Evolutionary conservation across 2,329 filamentous ascomycete species (phyloP).

Genomic region (Rhinocladiella mackenziei): DNA sequence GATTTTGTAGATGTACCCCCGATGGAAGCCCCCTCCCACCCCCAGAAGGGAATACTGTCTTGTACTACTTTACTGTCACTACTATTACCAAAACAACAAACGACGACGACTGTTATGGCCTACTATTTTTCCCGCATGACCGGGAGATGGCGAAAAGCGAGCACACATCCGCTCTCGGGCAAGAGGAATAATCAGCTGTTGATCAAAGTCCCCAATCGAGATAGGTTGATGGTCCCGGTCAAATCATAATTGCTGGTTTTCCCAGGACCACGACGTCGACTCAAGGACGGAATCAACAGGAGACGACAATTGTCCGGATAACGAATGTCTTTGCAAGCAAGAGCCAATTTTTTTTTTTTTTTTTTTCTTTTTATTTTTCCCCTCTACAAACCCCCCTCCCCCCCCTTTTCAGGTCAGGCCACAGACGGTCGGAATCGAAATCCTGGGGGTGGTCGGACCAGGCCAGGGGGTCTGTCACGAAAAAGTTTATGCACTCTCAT

Average conservation of each 20-base stretch:
- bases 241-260: conserved; percentile 17
- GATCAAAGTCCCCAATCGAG: conserved; percentile 7
- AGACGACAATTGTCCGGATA: conserved; percentile 15
- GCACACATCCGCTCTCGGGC: conserved; percentile 11
- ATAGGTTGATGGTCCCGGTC: conserved; percentile 9
- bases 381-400: no score
- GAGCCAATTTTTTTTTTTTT: conserved; percentile 13
- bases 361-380: background rate
- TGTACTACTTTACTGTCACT: conserved; percentile 28
- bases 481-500: conserved; percentile 32
- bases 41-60: conserved; percentile 21
- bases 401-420: conserved; percentile 22
- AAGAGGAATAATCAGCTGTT: conserved; percentile 16
- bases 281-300: conserved; percentile 9
- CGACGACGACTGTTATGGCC: conserved; percentile 23
- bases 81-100: conserved; percentile 26
- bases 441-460: conserved; percentile 24
- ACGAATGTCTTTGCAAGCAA: conserved; percentile 11
- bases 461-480: conserved; percentile 24
- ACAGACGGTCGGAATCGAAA: conserved; percentile 19
- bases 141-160: conserved; percentile 12
- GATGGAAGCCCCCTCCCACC: conserved; percentile 14
- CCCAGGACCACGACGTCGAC: conserved; percentile 10
- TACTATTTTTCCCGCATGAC: conserved; percentile 17
- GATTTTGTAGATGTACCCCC: conserved; percentile 28